A percentile compares a stretch with the other conserved stretches of the same genome.
phyloP scores from a whole-genome alignment of 148 eudicot species.

The Fagopyrum homotropicum region DNA sequence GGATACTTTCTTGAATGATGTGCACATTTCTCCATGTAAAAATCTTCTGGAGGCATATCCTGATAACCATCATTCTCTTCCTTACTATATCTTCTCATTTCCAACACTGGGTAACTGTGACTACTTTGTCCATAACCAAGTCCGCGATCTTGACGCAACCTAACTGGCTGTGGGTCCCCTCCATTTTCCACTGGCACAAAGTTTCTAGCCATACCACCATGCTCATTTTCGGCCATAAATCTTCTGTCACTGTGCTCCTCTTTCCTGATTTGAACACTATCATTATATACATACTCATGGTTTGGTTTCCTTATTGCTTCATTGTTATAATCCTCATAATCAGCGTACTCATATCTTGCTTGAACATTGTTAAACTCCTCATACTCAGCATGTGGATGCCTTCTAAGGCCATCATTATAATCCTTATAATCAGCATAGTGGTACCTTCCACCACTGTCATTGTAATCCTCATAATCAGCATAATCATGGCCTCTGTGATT shows the following conservation, averaged over 20 bases:
- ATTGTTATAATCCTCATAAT: constrained; percentile 21
- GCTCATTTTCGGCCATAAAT: constrained; percentile 16
- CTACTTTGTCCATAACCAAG: constrained; percentile 18
- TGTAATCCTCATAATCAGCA: constrained; percentile 1
- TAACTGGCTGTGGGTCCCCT: constrained; percentile 4
- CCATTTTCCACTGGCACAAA: constrained; percentile 19
- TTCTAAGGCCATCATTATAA: constrained; percentile 7
- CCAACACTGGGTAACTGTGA: constrained; percentile 19
- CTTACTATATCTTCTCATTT: constrained; percentile 16
- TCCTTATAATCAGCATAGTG: constrained; percentile 20
- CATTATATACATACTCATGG: constrained; percentile 13
- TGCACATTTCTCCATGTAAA: constrained; percentile 14
- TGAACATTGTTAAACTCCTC: not conserved
- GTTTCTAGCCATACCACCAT: constrained; percentile 16
- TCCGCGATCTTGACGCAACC: constrained; percentile 20
- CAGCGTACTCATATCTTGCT: constrained; percentile 13
- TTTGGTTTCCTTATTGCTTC: constrained; percentile 14
- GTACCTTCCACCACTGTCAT: not conserved
- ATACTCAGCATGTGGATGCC: not conserved
- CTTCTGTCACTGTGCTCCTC: constrained; percentile 21
- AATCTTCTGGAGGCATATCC: constrained; percentile 17
- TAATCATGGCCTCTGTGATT: not conserved
- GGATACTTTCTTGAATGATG: constrained; percentile 20
- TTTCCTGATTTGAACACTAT: constrained; percentile 11
- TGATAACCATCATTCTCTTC: constrained; percentile 27